phyloP scores from a whole-genome alignment of 306 rosid species.

The Purshia tridentata region DNA sequence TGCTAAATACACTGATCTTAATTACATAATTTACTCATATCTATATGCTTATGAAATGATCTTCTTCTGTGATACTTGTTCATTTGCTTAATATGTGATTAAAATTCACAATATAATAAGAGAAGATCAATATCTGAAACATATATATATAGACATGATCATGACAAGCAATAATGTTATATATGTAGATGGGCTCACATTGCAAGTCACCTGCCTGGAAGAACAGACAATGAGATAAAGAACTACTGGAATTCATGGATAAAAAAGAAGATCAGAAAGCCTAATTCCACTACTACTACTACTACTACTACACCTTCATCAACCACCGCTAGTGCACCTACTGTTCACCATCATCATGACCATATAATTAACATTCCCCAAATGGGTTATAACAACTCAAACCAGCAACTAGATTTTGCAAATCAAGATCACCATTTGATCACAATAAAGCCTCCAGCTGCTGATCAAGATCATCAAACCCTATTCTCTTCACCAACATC shows the following conservation, averaged over 20 bases:
- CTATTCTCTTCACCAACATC: conserved; percentile 65
- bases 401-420: conserved; percentile 51
- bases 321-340: conserved; percentile 5
- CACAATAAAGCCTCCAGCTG: conserved; percentile 31
- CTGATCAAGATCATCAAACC: conserved; percentile 30
- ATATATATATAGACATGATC: background rate
- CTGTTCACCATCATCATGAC: conserved; percentile 19
- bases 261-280: conserved; percentile 82
- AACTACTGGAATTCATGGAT: conserved; percentile 99
- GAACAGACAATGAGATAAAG: conserved; percentile 96
- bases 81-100: no score
- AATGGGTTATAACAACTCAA: conserved; percentile 40
- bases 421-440: conserved; percentile 43
- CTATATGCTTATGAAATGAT: no score
- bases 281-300: conserved; percentile 21
- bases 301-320: conserved; percentile 27
- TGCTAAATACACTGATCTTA: background rate
- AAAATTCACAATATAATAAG: no score
- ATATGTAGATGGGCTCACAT: conserved; percentile 93
- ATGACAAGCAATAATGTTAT: background rate
- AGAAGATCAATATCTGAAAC: background rate
- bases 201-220: conserved; percentile 94
- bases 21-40: no score
- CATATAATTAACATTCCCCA: conserved; percentile 28
- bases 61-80: no score